phyloP scores from a whole-genome alignment of 2,329 filamentous ascomycete species.

The Colletotrichum sansevieriae region DNA sequence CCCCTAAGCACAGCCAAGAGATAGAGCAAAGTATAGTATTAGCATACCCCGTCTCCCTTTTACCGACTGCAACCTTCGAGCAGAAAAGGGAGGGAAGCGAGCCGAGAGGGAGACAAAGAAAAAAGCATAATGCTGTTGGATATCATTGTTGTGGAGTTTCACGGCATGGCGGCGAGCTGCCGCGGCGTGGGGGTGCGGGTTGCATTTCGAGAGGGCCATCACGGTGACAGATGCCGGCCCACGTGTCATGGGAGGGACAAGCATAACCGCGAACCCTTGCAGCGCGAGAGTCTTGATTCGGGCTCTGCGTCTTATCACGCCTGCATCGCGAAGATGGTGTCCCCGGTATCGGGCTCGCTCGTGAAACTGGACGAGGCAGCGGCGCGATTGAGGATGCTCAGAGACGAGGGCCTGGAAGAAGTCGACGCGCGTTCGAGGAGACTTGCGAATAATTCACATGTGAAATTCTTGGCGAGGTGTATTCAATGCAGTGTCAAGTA shows the following conservation, averaged over 20 bases:
- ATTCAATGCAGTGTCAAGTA: neutral
- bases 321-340: neutral
- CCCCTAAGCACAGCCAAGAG: neutral
- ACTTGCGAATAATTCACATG: slow-evolving; percentile 1
- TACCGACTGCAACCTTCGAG: neutral
- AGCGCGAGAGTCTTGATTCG: neutral
- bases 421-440: slow-evolving; percentile 4
- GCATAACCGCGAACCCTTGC: slow-evolving; percentile 6
- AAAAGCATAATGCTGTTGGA: slow-evolving; percentile 4
- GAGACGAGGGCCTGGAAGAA: no score
- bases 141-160: neutral
- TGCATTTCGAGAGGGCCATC: neutral
- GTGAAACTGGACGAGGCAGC: neutral
- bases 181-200: slow-evolving; percentile 8
- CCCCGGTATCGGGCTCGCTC: neutral
- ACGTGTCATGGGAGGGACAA: slow-evolving; percentile 10
- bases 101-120: neutral
- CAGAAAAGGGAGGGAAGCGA: neutral
- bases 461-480: neutral
- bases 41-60: neutral
- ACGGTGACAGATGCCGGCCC: slow-evolving; percentile 9
- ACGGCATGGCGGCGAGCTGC: slow-evolving; percentile 1
- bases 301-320: neutral
- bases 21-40: neutral
- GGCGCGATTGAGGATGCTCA: neutral